Conservation (phyloP, 2,329 filamentous ascomycete species). For the Chaetomiaceae sp. region DNA sequence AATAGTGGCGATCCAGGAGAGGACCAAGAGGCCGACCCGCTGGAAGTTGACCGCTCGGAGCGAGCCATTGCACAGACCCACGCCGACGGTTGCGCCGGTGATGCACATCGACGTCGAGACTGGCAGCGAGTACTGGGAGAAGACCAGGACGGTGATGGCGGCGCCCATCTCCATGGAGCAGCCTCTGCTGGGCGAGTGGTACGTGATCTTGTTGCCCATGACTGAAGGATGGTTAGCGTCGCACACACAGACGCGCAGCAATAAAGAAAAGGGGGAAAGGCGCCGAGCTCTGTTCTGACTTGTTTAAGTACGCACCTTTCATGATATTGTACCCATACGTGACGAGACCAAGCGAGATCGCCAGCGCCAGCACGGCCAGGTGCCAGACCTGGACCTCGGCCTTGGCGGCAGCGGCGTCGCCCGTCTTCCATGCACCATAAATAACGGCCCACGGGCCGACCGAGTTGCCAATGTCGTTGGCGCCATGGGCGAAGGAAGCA, state of each 20-base stretch:
- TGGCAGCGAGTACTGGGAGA: conserved; percentile 68
- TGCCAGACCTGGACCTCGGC: conserved; percentile 68
- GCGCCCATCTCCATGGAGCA: conserved; percentile 77
- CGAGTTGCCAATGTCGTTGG: conserved; percentile 70
- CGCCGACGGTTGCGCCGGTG: conserved; percentile 70
- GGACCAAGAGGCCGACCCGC: conserved; percentile 59
- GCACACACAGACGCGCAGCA: background rate
- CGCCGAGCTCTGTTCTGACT: too few species aligned
- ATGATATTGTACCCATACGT: conserved; percentile 82
- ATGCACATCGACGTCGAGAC: conserved; percentile 77
- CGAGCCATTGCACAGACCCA: conserved; percentile 70
- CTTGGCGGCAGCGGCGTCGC: conserved; percentile 54
- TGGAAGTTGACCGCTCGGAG: conserved; percentile 70
- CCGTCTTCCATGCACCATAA: conserved; percentile 61
- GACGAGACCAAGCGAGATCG: conserved; percentile 60
- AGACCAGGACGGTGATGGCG: conserved; percentile 68
- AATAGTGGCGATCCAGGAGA: conserved; percentile 63
- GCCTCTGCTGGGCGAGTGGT: conserved; percentile 51
- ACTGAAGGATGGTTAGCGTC: conserved; percentile 37
- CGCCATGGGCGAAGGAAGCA: conserved; percentile 68
- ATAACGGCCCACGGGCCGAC: conserved; percentile 65
- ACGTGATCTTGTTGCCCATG: conserved; percentile 77
- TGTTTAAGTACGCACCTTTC: conserved; percentile 55
- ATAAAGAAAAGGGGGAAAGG: background rate
- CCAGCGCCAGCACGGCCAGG: conserved; percentile 59